Evolutionary conservation across 805 yeast genomes (phyloP), one percentile per base, ranked within the genome.

Genomic region (Naumovozyma baii): DNA sequence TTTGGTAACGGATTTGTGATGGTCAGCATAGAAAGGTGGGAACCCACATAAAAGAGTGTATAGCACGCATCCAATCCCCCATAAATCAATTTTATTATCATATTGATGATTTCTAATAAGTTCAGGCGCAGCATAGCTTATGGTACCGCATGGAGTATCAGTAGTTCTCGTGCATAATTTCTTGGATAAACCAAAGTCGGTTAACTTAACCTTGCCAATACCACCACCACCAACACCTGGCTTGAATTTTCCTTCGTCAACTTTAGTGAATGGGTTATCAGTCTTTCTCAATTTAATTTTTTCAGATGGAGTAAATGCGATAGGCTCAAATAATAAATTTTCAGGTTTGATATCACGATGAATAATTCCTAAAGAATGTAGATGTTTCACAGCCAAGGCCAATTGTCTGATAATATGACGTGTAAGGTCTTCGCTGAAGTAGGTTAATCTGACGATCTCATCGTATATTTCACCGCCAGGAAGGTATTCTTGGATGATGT

Each of bases 91-190:
- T 45, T 86, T 82, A 62, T 83, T 85, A 2, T 94, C 82, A 56
- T 90, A 90, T 34, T 79, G 70, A 63, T 86, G 90, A 58, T 88
- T 96, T 47, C 80, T 77, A 36, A 90, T 96, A 53, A 90, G 86
- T 61, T 90, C 98, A 0, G 98, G 97, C 0, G 97, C 96, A 3
- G 96, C 86, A 56, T 90, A 90, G 3, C 96, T 96, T 15, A 90
- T 94, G 1, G 98, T 90, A 32, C 98, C 98, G 63, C 97, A 92
- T 0, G 98, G 98, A 1, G 97, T 90, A 69, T 85, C 84, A 17
- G 96, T 82, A 51, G 80, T 83, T 38, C 78, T 72, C 52, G 80
- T 83, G 79, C 85, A 80, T 29, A 87, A 75, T 54, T 84, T 82
- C 61, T 90, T 90, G 4, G 95, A 84, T 16, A 90, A 67, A 0